Conservation (phyloP, 2,329 filamentous ascomycete genomes). For the Tolypocladium ovalisporum region DNA sequence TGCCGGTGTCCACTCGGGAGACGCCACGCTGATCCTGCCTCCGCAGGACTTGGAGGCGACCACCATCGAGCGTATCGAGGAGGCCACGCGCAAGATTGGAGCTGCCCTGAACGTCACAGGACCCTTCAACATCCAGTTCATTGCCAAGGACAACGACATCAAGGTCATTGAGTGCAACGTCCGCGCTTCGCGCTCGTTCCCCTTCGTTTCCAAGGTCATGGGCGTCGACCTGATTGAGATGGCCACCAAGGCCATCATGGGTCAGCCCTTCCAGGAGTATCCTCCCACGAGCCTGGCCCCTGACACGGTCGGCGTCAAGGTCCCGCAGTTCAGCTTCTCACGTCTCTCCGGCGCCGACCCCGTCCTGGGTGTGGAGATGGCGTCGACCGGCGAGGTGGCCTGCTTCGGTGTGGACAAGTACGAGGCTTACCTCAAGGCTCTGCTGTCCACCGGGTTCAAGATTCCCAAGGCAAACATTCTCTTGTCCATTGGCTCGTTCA, state of each 20-base stretch:
- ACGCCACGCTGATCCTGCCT: slow-evolving; percentile 88
- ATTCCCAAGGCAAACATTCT: slow-evolving; percentile 93
- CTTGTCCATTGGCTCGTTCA: slow-evolving; percentile 91
- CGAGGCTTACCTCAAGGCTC: slow-evolving; percentile 92
- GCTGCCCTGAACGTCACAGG: slow-evolving; percentile 90
- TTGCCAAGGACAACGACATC: slow-evolving; percentile 98
- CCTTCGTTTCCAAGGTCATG: slow-evolving; percentile 98
- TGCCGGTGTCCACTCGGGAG: slow-evolving; percentile 94
- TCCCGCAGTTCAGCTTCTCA: slow-evolving; percentile 98
- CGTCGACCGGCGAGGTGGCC: slow-evolving; percentile 94
- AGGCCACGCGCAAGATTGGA: slow-evolving; percentile 91
- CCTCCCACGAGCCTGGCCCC: slow-evolving; percentile 64
- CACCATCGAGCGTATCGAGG: slow-evolving; percentile 83
- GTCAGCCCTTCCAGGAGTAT: slow-evolving; percentile 70
- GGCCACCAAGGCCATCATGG: slow-evolving; percentile 95
- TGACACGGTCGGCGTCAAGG: slow-evolving; percentile 90
- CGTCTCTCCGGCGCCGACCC: slow-evolving; percentile 92
- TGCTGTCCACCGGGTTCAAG: slow-evolving; percentile 93
- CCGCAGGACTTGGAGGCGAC: slow-evolving; percentile 86
- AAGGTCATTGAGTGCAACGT: slow-evolving; percentile 99
- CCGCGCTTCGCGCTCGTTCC: slow-evolving; percentile 89
- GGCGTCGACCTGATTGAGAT: slow-evolving; percentile 95
- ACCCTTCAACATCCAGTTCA: slow-evolving; percentile 98
- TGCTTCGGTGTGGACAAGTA: slow-evolving; percentile 95
- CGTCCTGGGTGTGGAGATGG: slow-evolving; percentile 97